A percentile compares a stretch with the other conserved stretches of the same genome.
Conservation (phyloP, 345 rosid genomes). For the Syzygium grande region DNA sequence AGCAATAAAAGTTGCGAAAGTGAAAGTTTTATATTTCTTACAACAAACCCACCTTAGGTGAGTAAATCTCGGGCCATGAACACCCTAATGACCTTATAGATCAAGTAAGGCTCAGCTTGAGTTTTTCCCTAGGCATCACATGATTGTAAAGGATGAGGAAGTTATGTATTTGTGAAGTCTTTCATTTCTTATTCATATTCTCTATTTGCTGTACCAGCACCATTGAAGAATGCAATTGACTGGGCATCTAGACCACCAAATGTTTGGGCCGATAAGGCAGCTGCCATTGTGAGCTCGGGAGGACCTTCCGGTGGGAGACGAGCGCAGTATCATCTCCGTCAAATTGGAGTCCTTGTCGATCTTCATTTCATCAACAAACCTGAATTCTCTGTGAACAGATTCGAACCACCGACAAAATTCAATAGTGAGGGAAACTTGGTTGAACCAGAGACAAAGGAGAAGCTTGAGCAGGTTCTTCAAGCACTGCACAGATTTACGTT, state of each 20-base stretch:
- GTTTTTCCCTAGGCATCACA: not conserved
- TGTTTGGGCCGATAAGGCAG: slow-evolving; percentile 80
- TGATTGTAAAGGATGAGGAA: not conserved
- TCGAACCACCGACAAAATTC: slow-evolving; percentile 67
- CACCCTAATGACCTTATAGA: not conserved
- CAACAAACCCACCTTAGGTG: not conserved
- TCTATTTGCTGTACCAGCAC: slow-evolving; percentile 21
- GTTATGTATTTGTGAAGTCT: not conserved
- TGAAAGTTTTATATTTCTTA: not conserved
- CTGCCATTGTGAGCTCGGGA: slow-evolving; percentile 38
- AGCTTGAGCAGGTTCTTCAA: slow-evolving; percentile 34
- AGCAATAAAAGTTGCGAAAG: not conserved
- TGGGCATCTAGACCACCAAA: slow-evolving; percentile 79
- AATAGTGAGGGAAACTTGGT: slow-evolving; percentile 60
- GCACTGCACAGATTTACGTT: no score
- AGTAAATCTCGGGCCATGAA: not conserved
- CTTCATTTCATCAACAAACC: slow-evolving; percentile 94
- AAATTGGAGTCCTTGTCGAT: slow-evolving; percentile 66
- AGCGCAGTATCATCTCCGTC: slow-evolving; percentile 74
- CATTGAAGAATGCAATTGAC: slow-evolving; percentile 75
- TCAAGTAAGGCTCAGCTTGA: not conserved
- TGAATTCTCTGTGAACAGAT: slow-evolving; percentile 59
- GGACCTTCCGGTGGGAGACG: slow-evolving; percentile 38
- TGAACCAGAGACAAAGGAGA: slow-evolving; percentile 38
- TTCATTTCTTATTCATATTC: not conserved